A percentile compares a stretch with the other conserved stretches of the same genome.
These are phyloP conservation scores for Pseudomassariella vexata DNA, from an alignment of 2,329 filamentous ascomycete genomes.

Conservation along the genomic window DNA sequence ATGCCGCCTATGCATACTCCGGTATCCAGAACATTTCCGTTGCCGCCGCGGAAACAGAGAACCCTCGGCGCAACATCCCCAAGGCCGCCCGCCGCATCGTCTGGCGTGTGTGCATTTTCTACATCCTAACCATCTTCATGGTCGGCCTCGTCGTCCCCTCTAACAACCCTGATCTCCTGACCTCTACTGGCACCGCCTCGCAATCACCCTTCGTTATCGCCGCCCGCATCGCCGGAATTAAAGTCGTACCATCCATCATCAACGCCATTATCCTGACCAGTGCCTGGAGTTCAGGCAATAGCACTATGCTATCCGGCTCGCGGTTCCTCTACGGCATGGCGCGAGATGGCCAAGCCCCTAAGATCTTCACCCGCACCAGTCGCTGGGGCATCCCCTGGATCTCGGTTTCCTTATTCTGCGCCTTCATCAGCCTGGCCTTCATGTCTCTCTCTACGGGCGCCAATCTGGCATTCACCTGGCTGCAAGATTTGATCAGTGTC, in stretches of 20 bases:
- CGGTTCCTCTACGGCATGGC: conserved; percentile 43
- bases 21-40: conserved; percentile 32
- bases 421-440: conserved; percentile 7
- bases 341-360: conserved; percentile 41
- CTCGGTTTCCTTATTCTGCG: conserved; percentile 12
- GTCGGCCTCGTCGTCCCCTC: conserved; percentile 6
- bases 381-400: conserved; percentile 35
- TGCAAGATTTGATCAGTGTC: conserved; percentile 19
- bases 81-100: conserved; percentile 17
- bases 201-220: conserved; percentile 51
- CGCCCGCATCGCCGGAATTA: conserved; percentile 36
- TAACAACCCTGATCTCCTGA: conserved; percentile 15
- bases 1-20: conserved; percentile 19
- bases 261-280: conserved; percentile 33
- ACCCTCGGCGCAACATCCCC: conserved; percentile 30
- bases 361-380: conserved; percentile 37
- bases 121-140: conserved; percentile 9
- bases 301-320: conserved; percentile 39
- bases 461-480: conserved; percentile 19
- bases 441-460: conserved; percentile 14
- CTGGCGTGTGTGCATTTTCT: conserved; percentile 8
- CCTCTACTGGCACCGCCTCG: conserved; percentile 25
- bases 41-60: conserved; percentile 30
- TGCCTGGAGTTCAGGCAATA: conserved; percentile 35
- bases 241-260: conserved; percentile 28